Base-by-base conservation (phyloP, 345 rosid species). In the Brassica rapa region DNA sequence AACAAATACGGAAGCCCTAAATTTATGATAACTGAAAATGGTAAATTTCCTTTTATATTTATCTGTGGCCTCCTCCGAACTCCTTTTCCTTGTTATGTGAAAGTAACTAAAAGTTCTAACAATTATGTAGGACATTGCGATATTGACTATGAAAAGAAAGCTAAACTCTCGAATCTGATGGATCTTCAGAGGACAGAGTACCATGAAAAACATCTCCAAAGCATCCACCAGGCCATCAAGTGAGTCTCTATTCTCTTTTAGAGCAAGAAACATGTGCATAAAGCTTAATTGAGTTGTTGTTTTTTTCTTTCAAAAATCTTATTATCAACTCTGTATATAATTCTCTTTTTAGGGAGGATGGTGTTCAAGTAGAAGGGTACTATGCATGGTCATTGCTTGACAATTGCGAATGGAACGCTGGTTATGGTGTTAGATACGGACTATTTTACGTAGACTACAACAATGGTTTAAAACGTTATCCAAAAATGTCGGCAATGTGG, bases 401-500 rank as follows among this genome's bases (percentile, higher is more conserved):
- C 61, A 82, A 89, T 66, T 89, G 87, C 14, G 89, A 87, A 68
- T 89, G 93, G 93, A 41, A 39, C 29, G 68, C 63, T 0, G 91
- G 96, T 25, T 91, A 82, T 64, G 86, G 86, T 0, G 72, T 74
- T 12, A 80, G 88, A 10, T 87, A 81, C 15, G 93, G 91, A 2
- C 64, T 88, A 8, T 74, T 68, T 70, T 91, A 81, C 1, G 82
- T 88, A 1, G 89, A 91, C 73, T 87, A 67, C 74, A 66, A 85
- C 62, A 67, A 90, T 1, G 84, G 85, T 9, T 51, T 86, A 55
- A 85, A 87, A 80, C 83, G 93, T 83, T 82, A 86, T 61, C 85
- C 87, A 6, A 91, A 88, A 56, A 78, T 69, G 23, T 91, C 91
- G 0, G 87, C 96, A 6, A 72, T 83, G 46, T 91, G 96, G 96